Base-by-base conservation (phyloP, 176 grass and related monocot species). In the Ensete glaucum region DNA sequence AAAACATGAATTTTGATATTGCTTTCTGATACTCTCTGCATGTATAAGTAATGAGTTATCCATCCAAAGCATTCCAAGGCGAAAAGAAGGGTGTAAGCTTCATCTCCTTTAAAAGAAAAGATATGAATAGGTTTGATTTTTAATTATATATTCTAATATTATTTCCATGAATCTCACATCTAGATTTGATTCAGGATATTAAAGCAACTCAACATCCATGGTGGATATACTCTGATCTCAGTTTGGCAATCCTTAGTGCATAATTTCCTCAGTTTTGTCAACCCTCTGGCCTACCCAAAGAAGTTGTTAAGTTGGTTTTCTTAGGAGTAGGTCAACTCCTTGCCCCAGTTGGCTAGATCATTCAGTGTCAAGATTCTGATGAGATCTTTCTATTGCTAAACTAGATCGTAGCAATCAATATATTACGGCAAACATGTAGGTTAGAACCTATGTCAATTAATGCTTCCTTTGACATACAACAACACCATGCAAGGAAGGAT, bases 301-400 rank as follows among this genome's bases (percentile, higher is more conserved):
- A 26, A 26, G 63, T 13, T 25, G 1, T 27, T 27, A 25, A 11
- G 24, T 65, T 65, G 26, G n/a, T 62, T 62, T 62, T 22, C 17
- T 62, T n/a, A 5, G 14, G 63, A 65, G 4, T 65, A 65, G 63
- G 63, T 65, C 63, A 65, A 65, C 63, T 14, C 63, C 63, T 65
- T n/a, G 63, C 8, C 63, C 24, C 11, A 11, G 23, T 2, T 26
- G 14, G 22, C 63, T 65, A 65, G 22, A 25, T 65, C 63, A 26
- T 25, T 23, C 63, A 65, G 12, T 29, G 63, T 65, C 22, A 65
- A 26, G 63, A 62, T 62, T 43, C 34, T 43, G n/a, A 60, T 60
- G 17, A 60, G 57, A 60, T 60, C 57, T 60, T 60, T 60, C 57
- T 9, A 60, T 57, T 57, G 55, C 21, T 24, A 24, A 24, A 64